A percentile compares a stretch with the other conserved stretches of the same genome.
phyloP scores from a whole-genome alignment of 2,329 filamentous ascomycete genomes.

The Lecanicillium sp. region DNA sequence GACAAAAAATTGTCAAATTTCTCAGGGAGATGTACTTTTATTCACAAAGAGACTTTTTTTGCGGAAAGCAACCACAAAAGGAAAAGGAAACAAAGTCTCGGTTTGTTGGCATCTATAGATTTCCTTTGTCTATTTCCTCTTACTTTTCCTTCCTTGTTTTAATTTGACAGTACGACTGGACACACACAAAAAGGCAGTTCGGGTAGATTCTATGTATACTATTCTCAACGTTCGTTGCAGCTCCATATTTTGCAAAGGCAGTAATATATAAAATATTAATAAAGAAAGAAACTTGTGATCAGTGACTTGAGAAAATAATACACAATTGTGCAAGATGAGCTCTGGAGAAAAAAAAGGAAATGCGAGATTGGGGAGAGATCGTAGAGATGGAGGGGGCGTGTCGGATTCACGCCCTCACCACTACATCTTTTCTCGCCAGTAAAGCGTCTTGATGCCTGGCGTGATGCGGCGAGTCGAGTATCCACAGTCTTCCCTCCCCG shows the following conservation, averaged over 20 bases:
- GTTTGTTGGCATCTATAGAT: slow-evolving; percentile 9
- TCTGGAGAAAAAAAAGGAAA: neutral
- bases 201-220: slow-evolving; percentile 7
- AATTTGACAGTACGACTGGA: slow-evolving; percentile 12
- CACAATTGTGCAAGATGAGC: neutral
- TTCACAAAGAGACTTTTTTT: slow-evolving; percentile 3
- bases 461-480: neutral
- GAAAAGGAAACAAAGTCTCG: slow-evolving; percentile 2
- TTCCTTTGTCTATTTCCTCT: slow-evolving; percentile 6
- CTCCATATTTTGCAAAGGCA: slow-evolving; percentile 13
- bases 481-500: no score
- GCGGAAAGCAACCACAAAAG: slow-evolving; percentile 9
- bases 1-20: neutral
- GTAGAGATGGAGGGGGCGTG: slow-evolving; percentile 14
- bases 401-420: neutral
- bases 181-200: slow-evolving; percentile 2
- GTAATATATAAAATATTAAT: no score
- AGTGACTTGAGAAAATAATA: no score
- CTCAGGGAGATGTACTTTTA: slow-evolving; percentile 8
- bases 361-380: slow-evolving; percentile 16
- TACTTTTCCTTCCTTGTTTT: neutral
- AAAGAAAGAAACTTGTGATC: no score
- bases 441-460: slow-evolving; percentile 3
- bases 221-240: slow-evolving; percentile 25
- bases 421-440: no score